phyloP scores from a whole-genome alignment of 129 eudicot genomes.

The Chrysanthemum makinoi region DNA sequence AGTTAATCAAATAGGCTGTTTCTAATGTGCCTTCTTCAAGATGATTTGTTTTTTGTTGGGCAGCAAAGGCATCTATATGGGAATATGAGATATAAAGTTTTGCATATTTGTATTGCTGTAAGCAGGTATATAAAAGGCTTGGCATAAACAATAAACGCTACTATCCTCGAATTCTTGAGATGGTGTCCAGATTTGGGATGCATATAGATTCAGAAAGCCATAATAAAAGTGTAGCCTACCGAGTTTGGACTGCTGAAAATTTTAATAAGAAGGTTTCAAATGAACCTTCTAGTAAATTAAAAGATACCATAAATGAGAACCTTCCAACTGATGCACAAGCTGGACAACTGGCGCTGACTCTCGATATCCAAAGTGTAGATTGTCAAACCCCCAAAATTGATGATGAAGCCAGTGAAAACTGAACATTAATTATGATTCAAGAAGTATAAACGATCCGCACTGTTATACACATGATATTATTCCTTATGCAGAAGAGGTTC shows the following conservation, averaged over 20 bases:
- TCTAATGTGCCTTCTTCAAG: no score
- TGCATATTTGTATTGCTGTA: constrained; percentile 8
- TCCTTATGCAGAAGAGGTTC: constrained; percentile 36
- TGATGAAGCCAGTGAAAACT: constrained; percentile 26
- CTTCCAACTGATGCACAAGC: constrained; percentile 21
- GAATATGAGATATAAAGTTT: not conserved
- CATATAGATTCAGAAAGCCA: constrained; percentile 57
- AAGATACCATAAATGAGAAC: constrained; percentile 23
- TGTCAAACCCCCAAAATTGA: constrained; percentile 29
- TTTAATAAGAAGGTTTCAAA: constrained; percentile 36
- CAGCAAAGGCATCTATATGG: not conserved
- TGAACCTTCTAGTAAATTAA: constrained; percentile 27
- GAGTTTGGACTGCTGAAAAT: constrained; percentile 77
- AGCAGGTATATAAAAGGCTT: constrained; percentile 71
- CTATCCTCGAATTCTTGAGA: constrained; percentile 39
- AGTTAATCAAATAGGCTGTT: no score
- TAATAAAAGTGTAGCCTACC: constrained; percentile 58
- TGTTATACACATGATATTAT: constrained; percentile 19
- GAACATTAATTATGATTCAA: constrained; percentile 15
- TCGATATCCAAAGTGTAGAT: constrained; percentile 33
- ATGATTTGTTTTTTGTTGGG: no score
- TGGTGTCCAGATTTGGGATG: constrained; percentile 67
- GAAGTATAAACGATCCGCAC: constrained; percentile 20
- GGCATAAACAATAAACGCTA: constrained; percentile 57
- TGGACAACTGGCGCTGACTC: constrained; percentile 26